These are phyloP conservation scores for Fusarium algeriense DNA, from an alignment of 2,329 filamentous ascomycete species.

Conservation along the genomic window DNA sequence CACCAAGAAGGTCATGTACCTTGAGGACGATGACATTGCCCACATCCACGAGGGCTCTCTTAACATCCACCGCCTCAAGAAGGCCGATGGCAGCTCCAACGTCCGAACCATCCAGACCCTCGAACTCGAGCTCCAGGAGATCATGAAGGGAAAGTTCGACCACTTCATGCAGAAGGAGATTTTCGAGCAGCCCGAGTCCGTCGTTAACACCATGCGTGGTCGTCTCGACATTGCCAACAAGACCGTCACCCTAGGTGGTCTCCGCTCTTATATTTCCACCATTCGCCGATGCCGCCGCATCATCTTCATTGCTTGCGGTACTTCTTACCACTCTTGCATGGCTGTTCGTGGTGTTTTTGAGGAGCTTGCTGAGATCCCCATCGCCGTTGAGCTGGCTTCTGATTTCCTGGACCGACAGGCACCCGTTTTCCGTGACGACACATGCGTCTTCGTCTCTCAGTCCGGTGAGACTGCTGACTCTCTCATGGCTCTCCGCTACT, in stretches of 20 bases:
- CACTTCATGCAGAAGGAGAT: slow-evolving; percentile 99
- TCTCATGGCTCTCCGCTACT: slow-evolving; percentile 96
- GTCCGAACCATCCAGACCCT: slow-evolving; percentile 98
- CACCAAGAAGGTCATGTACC: slow-evolving; percentile 99
- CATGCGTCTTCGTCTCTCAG: slow-evolving; percentile 98
- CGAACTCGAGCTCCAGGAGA: slow-evolving; percentile 98
- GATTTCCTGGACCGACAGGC: slow-evolving; percentile 98
- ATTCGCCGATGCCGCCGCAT: slow-evolving; percentile 97
- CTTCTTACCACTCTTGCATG: slow-evolving; percentile 99
- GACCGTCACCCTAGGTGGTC: slow-evolving; percentile 93
- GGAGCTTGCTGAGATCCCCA: slow-evolving; percentile 97
- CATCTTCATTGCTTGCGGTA: slow-evolving; percentile 99
- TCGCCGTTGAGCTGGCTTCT: slow-evolving; percentile 94
- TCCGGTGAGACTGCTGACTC: slow-evolving; percentile 99
- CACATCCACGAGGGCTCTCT: slow-evolving; percentile 99
- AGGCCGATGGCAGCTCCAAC: slow-evolving; percentile 96
- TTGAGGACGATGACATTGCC: slow-evolving; percentile 99
- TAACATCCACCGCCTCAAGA: slow-evolving; percentile 98
- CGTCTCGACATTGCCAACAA: slow-evolving; percentile 94
- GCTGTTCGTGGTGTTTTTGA: slow-evolving; percentile 98
- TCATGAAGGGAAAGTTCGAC: slow-evolving; percentile 99
- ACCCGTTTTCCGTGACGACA: slow-evolving; percentile 99
- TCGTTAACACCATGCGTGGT: slow-evolving; percentile 99
- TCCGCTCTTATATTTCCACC: slow-evolving; percentile 95
- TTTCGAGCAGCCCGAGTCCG: slow-evolving; percentile 99